These are phyloP conservation scores for Macrophomina tecta DNA, from an alignment of 2,329 filamentous ascomycete genomes.

Conservation along the genomic window DNA sequence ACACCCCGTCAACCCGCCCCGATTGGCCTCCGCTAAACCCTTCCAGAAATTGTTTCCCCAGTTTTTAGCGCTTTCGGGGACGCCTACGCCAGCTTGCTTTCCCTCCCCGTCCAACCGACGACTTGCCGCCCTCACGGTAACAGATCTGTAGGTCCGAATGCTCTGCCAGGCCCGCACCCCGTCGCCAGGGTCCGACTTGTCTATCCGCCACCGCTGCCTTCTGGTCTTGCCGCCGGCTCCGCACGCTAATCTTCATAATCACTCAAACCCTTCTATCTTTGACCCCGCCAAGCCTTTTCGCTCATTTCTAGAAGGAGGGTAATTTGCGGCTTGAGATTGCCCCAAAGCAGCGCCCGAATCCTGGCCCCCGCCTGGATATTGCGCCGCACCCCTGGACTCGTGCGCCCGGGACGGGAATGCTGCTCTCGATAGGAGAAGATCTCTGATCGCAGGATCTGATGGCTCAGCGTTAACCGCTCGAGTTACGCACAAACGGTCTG, in stretches of 20 bases:
- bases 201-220: neutral
- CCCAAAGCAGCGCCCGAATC: neutral
- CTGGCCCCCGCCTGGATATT: neutral
- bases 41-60: constrained; percentile 15
- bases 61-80: constrained; percentile 14
- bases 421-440: constrained; percentile 2
- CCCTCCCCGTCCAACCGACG: neutral
- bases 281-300: neutral
- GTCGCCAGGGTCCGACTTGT: neutral
- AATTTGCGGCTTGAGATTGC: constrained; percentile 13
- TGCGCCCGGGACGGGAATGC: constrained; percentile 9
- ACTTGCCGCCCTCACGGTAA: neutral
- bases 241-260: neutral
- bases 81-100: neutral
- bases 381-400: constrained; percentile 5
- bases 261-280: constrained; percentile 2
- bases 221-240: neutral
- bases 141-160: neutral
- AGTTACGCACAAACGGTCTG: neutral
- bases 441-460: neutral
- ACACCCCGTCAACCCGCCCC: neutral
- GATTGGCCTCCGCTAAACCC: constrained; percentile 9
- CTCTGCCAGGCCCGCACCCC: neutral
- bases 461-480: neutral
- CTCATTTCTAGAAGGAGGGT: constrained; percentile 8